Base-by-base conservation (phyloP, 306 rosid species). In the Cucumis melo region DNA sequence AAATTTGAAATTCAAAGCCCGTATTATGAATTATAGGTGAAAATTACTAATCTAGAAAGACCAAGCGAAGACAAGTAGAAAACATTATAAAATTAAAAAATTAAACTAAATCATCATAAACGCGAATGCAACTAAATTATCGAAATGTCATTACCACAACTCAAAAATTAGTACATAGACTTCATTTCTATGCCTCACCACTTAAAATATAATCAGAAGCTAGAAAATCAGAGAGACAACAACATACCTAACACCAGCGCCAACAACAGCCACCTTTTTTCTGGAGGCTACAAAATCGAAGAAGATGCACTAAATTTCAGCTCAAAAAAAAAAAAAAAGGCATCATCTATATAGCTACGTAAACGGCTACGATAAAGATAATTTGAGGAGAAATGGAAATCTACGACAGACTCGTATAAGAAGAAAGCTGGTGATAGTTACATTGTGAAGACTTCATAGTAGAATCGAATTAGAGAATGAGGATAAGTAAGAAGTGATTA, bases 221-320 rank as follows among this genome's bases (percentile, higher is more conserved):
- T 57, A 23, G 46, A 32, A 13, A 55, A 71, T n/a, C 29, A n/a
- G 16, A 13, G 38, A 60, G 46, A 19, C 17, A 17, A 42, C 11
- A 16, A 58, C 19, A 58, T 89, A 93, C 98, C 98, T 87, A 53
- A 91, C 96, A 67, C 98, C 98, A 63, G 93, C 96, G 73, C 98
- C 98, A 82, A 93, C 87, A 68, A 93, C 89, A 81, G 96, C 98
- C 7, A 93, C 97, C 74, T 89, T 88, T 80, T 88, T 89, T 8
- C 76, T 88, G 77, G 92, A 78, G 62, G 89, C 98, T 91, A 89
- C 51, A 80, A 82, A 77, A 42, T 10, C 19, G 38, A 68, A 65
- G 27, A 36, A 20, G 41, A 46, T 15, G 44, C 70, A 23, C 57
- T 27, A 32, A 36, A 20, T 20, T 56, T n/a, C 5, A 57, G 78